Base-by-base conservation (phyloP, 495 filamentous ascomycete species). In the Oidiodendron maius region DNA sequence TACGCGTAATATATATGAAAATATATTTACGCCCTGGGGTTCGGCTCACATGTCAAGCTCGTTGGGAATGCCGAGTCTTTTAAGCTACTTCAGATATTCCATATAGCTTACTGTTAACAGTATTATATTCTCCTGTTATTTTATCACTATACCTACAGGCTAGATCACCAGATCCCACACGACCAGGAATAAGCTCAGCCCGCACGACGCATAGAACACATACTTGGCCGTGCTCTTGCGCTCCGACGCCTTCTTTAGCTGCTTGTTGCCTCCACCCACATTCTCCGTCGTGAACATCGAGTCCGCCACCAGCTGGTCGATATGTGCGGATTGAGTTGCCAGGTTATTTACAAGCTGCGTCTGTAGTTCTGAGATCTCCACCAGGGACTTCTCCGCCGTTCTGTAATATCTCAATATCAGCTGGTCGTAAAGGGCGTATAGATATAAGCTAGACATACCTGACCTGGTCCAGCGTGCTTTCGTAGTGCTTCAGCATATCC, bases 161-260 rank as follows among this genome's bases (percentile, higher is more conserved):
- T n/a, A 96, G 63, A 95, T 88, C 23, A 96, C 66, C 62, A 96
- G 66, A 77, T 99, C 93, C 88, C 90, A 99, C n/a, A 89, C 70
- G 8, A 99, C 73, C 49, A 99, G 72, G 58, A 84, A 83, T 2
- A 78, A 68, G 63, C 89, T 95, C 50, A 97, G 72, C 0, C 82
- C 85, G 22, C 84, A 81, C 5, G 89, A 89, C 11, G 83, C 86
- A 67, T 84, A 96, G 60, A 97, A 99, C 22, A 95, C 84, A 54
- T 84, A 85, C 58, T 83, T 82, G 21, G 93, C 93, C 30, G 89
- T 83, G 72, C 90, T 95, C 51, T 76, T 73, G 55, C 84, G 74
- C 69, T 90, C 81, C 4, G 80, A 79, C 32, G 91, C 91, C 58
- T 84, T 81, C 65, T 91, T 95, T 34, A 99, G 70, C 67, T 97